Evolutionary conservation across 2,329 filamentous ascomycete species (phyloP), one percentile per base, ranked within the genome.

Genomic region (Colletotrichum falcatum): DNA sequence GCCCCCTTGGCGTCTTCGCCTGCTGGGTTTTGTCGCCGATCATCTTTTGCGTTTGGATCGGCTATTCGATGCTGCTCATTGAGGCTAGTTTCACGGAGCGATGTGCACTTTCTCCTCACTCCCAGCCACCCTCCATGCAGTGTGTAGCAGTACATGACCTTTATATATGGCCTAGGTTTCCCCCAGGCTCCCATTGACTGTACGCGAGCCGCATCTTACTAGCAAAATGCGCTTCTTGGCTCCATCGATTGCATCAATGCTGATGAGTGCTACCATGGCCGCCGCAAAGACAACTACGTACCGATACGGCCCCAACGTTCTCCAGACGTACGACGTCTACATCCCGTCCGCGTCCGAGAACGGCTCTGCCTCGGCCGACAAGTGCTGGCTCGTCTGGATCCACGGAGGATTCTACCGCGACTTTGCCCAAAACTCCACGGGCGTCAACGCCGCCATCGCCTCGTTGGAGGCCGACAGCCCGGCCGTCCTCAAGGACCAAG

Each of bases 401-500:
- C 66, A 70, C 33, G 66, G 66, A 5, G 66, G 66, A 3, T 70
- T 70, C 42, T 70, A 66, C 51, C 66, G 66, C 16, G 63, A 70
- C 63, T 56, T 70, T n/a, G 56, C 63, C 26, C 56, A 66, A 26
- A 66, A 66, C n/a, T 26, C 66, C 11, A 70, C 66, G 3, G 44
- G 54, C 49, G 23, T 70, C 26, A 33, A 61, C 12, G 55, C 66
- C 7, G 66, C 56, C 42, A 61, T 70, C 12, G 49, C 63, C 42
- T 54, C 55, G 3, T 63, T 70, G 20, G 63, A 66, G 18, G 56
- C 56, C 3, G 58, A 70, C 56, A 66, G 39, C 49, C 37, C 63
- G 2, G 62, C 58, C 7, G 12, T 58, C 1, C 55, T 70, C n/a
- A 16, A 42, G 2, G 44, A 16, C 35, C 62, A 56, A 33, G 44